phyloP scores from a whole-genome alignment of 176 grass and related monocot species.

The Saccharum officinarum region DNA sequence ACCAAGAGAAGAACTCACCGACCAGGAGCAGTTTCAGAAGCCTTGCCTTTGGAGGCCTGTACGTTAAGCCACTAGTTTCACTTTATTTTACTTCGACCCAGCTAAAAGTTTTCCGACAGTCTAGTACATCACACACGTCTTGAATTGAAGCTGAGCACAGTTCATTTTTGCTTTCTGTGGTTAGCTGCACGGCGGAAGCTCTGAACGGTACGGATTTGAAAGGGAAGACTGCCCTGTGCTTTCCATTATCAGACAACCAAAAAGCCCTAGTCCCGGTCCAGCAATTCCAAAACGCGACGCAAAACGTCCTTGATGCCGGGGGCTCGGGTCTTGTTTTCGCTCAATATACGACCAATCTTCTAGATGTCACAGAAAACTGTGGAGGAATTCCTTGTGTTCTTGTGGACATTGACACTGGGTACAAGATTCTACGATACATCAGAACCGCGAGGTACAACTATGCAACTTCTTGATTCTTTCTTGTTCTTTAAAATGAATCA shows the following conservation, averaged over 20 bases:
- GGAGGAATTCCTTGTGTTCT: conserved; percentile 18
- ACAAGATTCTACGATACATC: no score
- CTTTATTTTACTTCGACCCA: neutral
- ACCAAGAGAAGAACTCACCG: no score
- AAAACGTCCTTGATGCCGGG: neutral
- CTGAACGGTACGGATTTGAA: conserved; percentile 6
- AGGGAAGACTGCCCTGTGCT: neutral
- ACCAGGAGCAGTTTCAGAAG: no score
- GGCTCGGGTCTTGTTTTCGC: conserved; percentile 17
- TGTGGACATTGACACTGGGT: conserved; percentile 14
- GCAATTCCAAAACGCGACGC: no score
- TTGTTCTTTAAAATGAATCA: no score
- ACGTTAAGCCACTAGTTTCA: no score
- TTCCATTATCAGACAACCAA: no score
- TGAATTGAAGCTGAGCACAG: no score
- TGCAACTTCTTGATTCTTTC: no score
- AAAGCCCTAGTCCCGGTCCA: no score
- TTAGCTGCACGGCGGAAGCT: neutral
- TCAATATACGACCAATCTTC: neutral
- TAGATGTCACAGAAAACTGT: neutral
- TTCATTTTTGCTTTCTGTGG: neutral
- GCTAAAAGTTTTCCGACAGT: neutral
- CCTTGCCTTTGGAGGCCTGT: neutral
- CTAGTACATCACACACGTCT: no score
- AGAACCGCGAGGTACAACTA: no score